phyloP scores from a whole-genome alignment of 257 asterid species.

The Paraleonurus japonicus region DNA sequence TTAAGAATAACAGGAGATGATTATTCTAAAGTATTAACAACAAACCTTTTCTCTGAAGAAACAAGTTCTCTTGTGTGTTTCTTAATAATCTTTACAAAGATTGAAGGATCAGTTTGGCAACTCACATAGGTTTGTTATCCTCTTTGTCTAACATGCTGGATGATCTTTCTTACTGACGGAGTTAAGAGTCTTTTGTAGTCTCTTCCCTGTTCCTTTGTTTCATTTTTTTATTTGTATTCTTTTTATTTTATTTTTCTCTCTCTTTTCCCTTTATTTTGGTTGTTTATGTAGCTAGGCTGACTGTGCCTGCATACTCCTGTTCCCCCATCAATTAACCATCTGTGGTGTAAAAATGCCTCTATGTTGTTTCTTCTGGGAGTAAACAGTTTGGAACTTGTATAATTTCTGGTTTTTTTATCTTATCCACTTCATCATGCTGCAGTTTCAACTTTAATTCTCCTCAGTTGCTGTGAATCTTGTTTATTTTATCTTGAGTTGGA shows the following conservation, averaged over 20 bases:
- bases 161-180: neutral
- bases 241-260: neutral
- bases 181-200: neutral
- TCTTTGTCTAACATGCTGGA: neutral
- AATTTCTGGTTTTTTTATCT: neutral
- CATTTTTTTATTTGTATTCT: neutral
- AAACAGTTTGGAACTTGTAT: neutral
- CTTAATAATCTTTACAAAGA: neutral
- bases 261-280: neutral
- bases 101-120: neutral
- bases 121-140: neutral
- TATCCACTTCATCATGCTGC: conserved; percentile 9
- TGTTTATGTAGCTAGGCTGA: neutral
- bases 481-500: conserved; percentile 3
- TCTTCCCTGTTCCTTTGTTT: neutral
- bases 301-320: conserved; percentile 1
- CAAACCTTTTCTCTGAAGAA: too few species aligned
- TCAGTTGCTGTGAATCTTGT: neutral
- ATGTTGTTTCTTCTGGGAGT: neutral
- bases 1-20: neutral
- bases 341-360: neutral
- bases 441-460: neutral
- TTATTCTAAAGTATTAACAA: neutral
- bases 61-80: neutral
- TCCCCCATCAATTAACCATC: neutral